A percentile compares a stretch with the other conserved stretches of the same genome.
Evolutionary conservation across 805 yeast species (phyloP).

Genomic region (Jamesozyma spencerorum): DNA sequence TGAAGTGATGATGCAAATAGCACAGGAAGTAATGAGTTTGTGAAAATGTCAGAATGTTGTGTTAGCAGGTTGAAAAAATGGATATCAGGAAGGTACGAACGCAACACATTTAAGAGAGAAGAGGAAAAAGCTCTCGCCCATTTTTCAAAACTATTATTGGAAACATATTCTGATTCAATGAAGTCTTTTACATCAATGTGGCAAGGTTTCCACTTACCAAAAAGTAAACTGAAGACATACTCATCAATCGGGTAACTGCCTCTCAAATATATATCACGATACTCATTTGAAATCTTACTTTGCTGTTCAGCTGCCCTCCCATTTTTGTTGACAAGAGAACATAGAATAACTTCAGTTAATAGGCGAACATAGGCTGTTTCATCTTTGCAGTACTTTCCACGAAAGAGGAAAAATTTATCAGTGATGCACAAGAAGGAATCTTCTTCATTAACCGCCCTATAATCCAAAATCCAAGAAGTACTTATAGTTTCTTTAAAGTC

Average conservation of each 20-base stretch:
- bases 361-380: background rate
- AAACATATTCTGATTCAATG: background rate
- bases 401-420: background rate
- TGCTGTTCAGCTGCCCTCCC: background rate
- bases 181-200: background rate
- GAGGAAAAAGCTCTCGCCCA: slow-evolving; percentile 9
- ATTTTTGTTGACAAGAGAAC: background rate
- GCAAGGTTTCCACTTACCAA: background rate
- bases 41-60: background rate
- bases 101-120: slow-evolving; percentile 6
- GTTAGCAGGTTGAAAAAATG: slow-evolving; percentile 5
- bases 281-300: background rate
- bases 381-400: background rate
- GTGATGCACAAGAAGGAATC: background rate
- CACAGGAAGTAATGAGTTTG: slow-evolving; percentile 4
- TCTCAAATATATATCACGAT: background rate
- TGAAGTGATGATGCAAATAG: slow-evolving; percentile 9
- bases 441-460: background rate
- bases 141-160: background rate
- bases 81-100: slow-evolving; percentile 7
- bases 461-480: background rate
- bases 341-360: background rate
- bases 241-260: background rate
- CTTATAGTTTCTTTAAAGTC: background rate
- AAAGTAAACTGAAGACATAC: background rate